Percentiles rank a stretch among this genome's conserved stretches.
phyloP scores from a whole-genome alignment of 2,329 filamentous ascomycete species.

The Zymoseptoria brevis region DNA sequence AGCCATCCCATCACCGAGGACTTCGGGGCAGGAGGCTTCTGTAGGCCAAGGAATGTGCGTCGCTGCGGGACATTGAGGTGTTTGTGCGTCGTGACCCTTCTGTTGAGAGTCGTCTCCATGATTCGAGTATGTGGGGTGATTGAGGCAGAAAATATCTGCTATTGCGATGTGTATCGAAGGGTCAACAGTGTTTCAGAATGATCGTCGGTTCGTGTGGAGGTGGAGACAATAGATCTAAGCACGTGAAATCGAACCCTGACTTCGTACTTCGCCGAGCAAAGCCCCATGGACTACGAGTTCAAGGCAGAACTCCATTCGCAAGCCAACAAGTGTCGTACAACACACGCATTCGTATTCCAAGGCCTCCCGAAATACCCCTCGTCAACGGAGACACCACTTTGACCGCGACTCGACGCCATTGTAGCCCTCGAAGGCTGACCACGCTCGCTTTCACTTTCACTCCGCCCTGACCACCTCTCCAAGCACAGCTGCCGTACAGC shows the following conservation, averaged over 20 bases:
- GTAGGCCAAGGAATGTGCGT: constrained; percentile 26
- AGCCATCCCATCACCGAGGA: constrained; percentile 27
- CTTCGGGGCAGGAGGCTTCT: constrained; percentile 24
- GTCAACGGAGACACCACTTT: background rate
- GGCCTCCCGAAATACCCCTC: background rate
- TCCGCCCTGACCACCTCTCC: background rate
- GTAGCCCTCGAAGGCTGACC: background rate
- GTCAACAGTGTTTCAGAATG: background rate
- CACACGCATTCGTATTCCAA: background rate
- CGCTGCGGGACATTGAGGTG: constrained; percentile 9
- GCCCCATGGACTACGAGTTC: background rate
- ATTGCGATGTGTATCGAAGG: background rate
- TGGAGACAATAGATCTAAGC: background rate
- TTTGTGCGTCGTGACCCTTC: background rate
- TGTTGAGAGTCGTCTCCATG: background rate
- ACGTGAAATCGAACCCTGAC: background rate
- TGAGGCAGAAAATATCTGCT: background rate
- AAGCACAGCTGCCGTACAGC: background rate
- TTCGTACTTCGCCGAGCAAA: background rate
- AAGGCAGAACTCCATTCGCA: background rate
- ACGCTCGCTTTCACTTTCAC: background rate
- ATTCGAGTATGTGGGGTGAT: background rate
- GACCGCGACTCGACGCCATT: background rate
- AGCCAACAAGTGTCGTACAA: background rate
- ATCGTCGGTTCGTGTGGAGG: background rate